These are phyloP conservation scores for Arthrinium puccinioides DNA, from an alignment of 2,329 filamentous ascomycete species.

Conservation along the genomic window DNA sequence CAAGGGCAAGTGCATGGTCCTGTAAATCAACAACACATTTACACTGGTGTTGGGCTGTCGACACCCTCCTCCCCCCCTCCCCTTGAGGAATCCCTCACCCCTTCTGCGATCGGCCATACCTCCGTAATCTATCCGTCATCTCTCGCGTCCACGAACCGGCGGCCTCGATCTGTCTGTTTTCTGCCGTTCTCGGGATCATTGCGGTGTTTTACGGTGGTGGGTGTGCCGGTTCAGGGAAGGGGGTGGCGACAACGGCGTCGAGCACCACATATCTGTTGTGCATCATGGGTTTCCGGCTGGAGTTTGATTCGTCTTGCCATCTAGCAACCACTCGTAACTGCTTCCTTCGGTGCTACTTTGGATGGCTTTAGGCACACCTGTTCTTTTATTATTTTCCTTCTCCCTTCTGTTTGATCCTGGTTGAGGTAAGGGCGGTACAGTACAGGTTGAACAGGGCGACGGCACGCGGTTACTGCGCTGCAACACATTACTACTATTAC, in stretches of 20 bases:
- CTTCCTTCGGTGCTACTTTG: constrained; percentile 8
- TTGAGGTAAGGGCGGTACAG: constrained; percentile 2
- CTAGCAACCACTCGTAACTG: constrained; percentile 11
- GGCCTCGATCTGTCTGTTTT: neutral
- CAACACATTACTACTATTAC: constrained; percentile 5
- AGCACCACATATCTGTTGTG: constrained; percentile 21
- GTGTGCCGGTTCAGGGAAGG: constrained; percentile 7
- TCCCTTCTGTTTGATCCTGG: constrained; percentile 6
- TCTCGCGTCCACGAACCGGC: constrained; percentile 1
- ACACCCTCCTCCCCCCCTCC: neutral
- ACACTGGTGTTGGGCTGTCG: too few relatives aligned
- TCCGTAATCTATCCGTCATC: constrained; percentile 7
- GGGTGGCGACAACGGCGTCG: constrained; percentile 16
- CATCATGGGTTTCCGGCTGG: constrained; percentile 24
- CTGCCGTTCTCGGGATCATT: constrained; percentile 13
- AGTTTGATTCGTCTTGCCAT: constrained; percentile 24
- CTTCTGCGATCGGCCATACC: too few relatives aligned
- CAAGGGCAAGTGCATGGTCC: constrained; percentile 73
- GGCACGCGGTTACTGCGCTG: neutral
- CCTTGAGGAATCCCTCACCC: too few relatives aligned
- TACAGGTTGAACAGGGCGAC: too few relatives aligned
- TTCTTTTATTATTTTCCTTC: constrained; percentile 5
- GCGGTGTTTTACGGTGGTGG: constrained; percentile 19
- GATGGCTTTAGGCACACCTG: constrained; percentile 7
- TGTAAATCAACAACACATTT: constrained; percentile 57